Base-by-base conservation (phyloP, 2,329 filamentous ascomycete species). In the Epichloe gansuensis region DNA sequence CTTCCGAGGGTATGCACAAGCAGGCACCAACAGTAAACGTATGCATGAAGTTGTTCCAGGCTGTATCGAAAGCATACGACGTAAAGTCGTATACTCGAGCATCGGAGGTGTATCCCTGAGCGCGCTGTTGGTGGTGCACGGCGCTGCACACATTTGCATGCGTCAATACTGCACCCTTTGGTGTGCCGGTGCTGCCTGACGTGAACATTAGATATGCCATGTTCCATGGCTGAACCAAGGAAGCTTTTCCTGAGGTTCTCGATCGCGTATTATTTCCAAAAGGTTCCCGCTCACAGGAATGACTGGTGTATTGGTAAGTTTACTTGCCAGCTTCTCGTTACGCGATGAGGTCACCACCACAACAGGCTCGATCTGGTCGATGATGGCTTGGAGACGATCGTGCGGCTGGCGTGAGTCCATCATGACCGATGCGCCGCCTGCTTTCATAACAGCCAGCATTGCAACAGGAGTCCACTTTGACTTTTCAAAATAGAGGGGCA, bases 91-190 rank as follows among this genome's bases (percentile, higher is more conserved):
- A 58, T 2, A 61, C 58, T 8, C 60, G 51, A 5, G 58, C 51
- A 9, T 54, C 37, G 12, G 35, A 28, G 12, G 28, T 55, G 41
- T 61, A 59, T 5, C 58, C 55, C 12, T 59, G 51, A 2, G 54
- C 46, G n/a, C 52, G 48, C 8, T 56, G 52, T 46, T 54, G 62
- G 45, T 56, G 56, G 15, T 38, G 46, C 41, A 61, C 48, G 12
- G 60, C 54, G 38, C 53, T 59, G 42, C 54, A 53, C 9, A 62
- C 54, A 51, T 59, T 56, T 5, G 51, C 25, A 28, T 64, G 62
- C 13, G 56, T 58, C 21, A 61, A 52, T 3, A 60, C 51, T 2
- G 58, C 58, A n/a, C 62, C 62, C 38, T 64, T 64, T 5, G 62
- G 61, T 5, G 55, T 58, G 2, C 61, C 58, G 12, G 58, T 60